These are phyloP conservation scores for Gaeumannomyces sp. DNA, from an alignment of 2,329 filamentous ascomycete species.

Conservation along the genomic window DNA sequence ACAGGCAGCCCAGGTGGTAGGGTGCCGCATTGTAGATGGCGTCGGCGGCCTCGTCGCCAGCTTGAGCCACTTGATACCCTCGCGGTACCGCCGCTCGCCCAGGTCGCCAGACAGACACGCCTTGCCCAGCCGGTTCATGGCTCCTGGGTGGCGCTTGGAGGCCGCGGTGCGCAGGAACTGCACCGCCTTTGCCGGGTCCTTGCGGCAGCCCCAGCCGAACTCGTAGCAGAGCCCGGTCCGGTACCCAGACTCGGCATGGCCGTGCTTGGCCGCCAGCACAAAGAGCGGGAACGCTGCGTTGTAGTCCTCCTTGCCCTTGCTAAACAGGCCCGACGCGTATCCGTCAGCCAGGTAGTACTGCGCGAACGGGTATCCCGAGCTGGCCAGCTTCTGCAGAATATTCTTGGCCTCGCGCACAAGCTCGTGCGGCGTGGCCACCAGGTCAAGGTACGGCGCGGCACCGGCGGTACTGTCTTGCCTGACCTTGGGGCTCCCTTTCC, in stretches of 20 bases:
- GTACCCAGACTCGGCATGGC: constrained; percentile 93
- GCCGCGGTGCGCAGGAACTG: constrained; percentile 89
- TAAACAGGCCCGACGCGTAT: constrained; percentile 89
- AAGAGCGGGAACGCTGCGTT: constrained; percentile 90
- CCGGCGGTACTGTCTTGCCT: constrained; percentile 40
- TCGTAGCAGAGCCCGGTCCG: constrained; percentile 93
- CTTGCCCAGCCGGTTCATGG: constrained; percentile 85
- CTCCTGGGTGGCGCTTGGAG: constrained; percentile 89
- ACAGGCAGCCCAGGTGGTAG: constrained; percentile 81
- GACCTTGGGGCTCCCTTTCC: constrained; percentile 40
- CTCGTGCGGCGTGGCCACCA: constrained; percentile 52
- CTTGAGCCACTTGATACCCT: constrained; percentile 96
- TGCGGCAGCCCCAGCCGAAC: constrained; percentile 93
- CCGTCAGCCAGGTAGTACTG: constrained; percentile 97
- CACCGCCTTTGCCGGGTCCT: constrained; percentile 83
- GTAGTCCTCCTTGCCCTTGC: constrained; percentile 87
- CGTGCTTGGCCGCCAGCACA: constrained; percentile 88
- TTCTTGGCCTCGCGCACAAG: constrained; percentile 80
- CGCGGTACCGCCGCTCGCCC: constrained; percentile 77
- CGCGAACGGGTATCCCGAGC: constrained; percentile 88
- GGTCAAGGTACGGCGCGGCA: constrained; percentile 40
- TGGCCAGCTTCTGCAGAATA: constrained; percentile 80
- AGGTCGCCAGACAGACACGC: constrained; percentile 87
- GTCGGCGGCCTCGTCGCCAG: constrained; percentile 87
- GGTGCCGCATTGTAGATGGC: constrained; percentile 87